Evolutionary conservation across 148 eudicot species (phyloP), one percentile per base, ranked within the genome.

Genomic region (Rheum nobile): DNA sequence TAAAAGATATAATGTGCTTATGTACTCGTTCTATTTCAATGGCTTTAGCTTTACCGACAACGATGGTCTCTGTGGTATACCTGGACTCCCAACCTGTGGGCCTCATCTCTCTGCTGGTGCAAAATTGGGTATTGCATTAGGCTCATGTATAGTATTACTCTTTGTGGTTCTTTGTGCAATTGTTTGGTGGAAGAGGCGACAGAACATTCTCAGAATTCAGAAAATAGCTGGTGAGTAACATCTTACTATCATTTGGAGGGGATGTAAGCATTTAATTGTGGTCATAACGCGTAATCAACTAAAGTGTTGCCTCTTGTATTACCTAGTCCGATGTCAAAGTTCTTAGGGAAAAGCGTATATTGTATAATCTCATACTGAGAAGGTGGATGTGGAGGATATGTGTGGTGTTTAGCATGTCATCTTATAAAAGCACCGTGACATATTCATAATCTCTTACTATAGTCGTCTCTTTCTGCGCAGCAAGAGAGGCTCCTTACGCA

Each of bases 111-210:
- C 99, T 39, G 61, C 80, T 24, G 92, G 95, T 61, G 96, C 89
- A 70, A 96, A 84, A 80, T 79, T 90, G 26, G 99, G 99, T 73
- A 77, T 92, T 72, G 94, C 74, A 8, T 73, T 92, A 47, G 97
- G 85, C 19, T 75, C 86, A 41, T 82, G 82, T 59, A 77, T 84
- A 65, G 83, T 77, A 59, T 52, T 88, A 39, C 75, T 92, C 6
- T 78, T 87, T 19, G 29, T 88, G 26, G 76, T 76, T 67, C 87
- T 91, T 24, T 87, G 89, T 84, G 84, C 80, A 61, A 73, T 86
- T 4, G 80, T 93, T 73, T 96, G 97, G 96, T 92, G 97, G 93
- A 96, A 96, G 83, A 87, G 99, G 82, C 83, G 90, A 78, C 99
- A 96, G 75, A 96, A 96, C 82, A 92, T 96, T 82, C 97, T 92